phyloP scores from a whole-genome alignment of 805 yeast genomes.

The Cyberlindnera galapagoensis region DNA sequence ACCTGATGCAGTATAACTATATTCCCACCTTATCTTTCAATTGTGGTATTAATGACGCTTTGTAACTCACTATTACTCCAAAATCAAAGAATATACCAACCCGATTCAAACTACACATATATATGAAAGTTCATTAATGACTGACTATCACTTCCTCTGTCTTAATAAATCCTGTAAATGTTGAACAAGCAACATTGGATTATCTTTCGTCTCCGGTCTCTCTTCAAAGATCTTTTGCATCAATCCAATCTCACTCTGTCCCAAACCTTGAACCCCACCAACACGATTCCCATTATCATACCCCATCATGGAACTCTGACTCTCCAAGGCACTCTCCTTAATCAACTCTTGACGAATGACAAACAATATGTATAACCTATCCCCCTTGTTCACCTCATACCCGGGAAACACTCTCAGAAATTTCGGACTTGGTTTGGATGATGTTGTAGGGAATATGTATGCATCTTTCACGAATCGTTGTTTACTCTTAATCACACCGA shows the following conservation, averaged over 20 bases:
- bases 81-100: no score
- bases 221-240: slow-evolving; percentile 19
- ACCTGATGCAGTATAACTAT: no score
- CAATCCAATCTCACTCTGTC: slow-evolving; percentile 14
- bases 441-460: slow-evolving; percentile 34
- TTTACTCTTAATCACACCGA: slow-evolving; percentile 39
- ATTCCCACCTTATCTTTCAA: no score
- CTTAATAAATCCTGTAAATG: slow-evolving; percentile 13
- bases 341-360: slow-evolving; percentile 20
- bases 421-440: slow-evolving; percentile 13
- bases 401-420: slow-evolving; percentile 10
- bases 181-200: slow-evolving; percentile 17
- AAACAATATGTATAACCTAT: slow-evolving; percentile 15
- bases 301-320: neutral
- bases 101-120: no score
- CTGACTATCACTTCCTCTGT: no score
- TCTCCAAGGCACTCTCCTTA: neutral
- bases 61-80: no score
- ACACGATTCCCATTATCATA: no score
- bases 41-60: no score
- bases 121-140: no score
- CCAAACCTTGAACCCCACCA: slow-evolving; percentile 8
- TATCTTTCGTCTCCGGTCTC: slow-evolving; percentile 16
- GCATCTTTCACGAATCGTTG: slow-evolving; percentile 39
- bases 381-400: neutral